phyloP scores from a whole-genome alignment of 1,139 yeast species.

The Lipomyces yarrowii region DNA sequence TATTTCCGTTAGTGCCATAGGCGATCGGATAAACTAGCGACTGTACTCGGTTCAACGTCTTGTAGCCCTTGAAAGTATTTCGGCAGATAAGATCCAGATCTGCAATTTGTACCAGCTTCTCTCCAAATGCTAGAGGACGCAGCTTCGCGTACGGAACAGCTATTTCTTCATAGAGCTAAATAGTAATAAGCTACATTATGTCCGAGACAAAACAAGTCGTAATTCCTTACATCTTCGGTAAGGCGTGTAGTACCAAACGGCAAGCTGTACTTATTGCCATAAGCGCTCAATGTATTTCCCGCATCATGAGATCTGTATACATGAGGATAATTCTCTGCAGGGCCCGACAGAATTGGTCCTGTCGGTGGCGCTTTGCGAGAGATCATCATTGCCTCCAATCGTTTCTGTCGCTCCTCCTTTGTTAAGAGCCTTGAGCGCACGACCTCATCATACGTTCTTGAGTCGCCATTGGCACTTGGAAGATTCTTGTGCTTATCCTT shows the following conservation, averaged over 20 bases:
- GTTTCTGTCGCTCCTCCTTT: slow-evolving; percentile 59
- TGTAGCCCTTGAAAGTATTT: slow-evolving; percentile 81
- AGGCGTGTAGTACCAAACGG: slow-evolving; percentile 82
- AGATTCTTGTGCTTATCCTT: slow-evolving; percentile 5
- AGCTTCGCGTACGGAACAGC: slow-evolving; percentile 73
- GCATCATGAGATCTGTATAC: slow-evolving; percentile 75
- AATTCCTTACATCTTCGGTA: slow-evolving; percentile 36
- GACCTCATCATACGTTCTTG: slow-evolving; percentile 2
- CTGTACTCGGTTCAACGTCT: slow-evolving; percentile 82
- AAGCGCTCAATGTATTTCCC: slow-evolving; percentile 65
- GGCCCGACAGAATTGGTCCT: slow-evolving; percentile 53
- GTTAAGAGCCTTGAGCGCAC: slow-evolving; percentile 39
- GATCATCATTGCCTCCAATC: slow-evolving; percentile 51
- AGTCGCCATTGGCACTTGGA: background rate
- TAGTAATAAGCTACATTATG: background rate
- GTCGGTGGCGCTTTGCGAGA: slow-evolving; percentile 54
- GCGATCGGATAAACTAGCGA: slow-evolving; percentile 91
- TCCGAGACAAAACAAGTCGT: background rate
- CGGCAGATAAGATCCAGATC: slow-evolving; percentile 77
- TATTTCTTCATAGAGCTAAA: slow-evolving; percentile 74
- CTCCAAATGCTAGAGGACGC: slow-evolving; percentile 49
- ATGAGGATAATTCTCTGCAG: slow-evolving; percentile 71
- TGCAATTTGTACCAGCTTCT: slow-evolving; percentile 57
- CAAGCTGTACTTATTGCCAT: slow-evolving; percentile 76
- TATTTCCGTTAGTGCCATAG: slow-evolving; percentile 88